Evolutionary conservation across 73 alveolate genomes (phyloP), one percentile per base, ranked within the genome.

Genomic region (Urostyla sp.): DNA sequence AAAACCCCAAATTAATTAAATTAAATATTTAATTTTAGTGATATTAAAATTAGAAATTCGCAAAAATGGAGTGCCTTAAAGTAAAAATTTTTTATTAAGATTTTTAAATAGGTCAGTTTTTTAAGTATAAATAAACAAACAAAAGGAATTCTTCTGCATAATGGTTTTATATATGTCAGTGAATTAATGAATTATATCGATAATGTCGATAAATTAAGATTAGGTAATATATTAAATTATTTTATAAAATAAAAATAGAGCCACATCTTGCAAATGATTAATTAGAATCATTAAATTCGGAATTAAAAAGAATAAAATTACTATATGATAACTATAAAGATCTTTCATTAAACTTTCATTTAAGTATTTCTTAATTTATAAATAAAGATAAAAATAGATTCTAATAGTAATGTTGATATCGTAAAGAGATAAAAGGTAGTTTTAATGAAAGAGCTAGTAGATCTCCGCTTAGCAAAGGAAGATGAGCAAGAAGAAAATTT

Each of bases 381-480:
- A 53, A 61, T 43, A 11, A 48, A 21, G 31, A 55, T 30, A 51
- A 27, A 16, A 69, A 31, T 37, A 10, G 16, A 2, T 16, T 49
- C 8, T 7, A 30, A 43, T 11, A 61, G 44, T 40, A 31, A 28
- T 1, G 49, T 40, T 46, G 23, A 13, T 23, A 1, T 37, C 7
- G 8, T 32, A 59, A 46, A 44, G 66, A 43, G 82, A 58, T 24
- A 34, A 24, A 61, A 72, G 77, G 51, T 66, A 3, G 13, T 38
- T 4, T 34, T 79, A 52, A 66, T 63, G 82, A 66, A 79, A 37
- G 90, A 79, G 43, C 48, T 79, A 30, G 10, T 46, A 18, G 57
- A 30, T 11, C 34, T 13, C 8, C 3, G 69, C 7, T 45, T 0
- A 6, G 52, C 72, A 20, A 24, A 4, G 53, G 69, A 20, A 46